Conservation (phyloP, 805 yeast genomes). For the Wickerhamomyces chaumierensis region DNA sequence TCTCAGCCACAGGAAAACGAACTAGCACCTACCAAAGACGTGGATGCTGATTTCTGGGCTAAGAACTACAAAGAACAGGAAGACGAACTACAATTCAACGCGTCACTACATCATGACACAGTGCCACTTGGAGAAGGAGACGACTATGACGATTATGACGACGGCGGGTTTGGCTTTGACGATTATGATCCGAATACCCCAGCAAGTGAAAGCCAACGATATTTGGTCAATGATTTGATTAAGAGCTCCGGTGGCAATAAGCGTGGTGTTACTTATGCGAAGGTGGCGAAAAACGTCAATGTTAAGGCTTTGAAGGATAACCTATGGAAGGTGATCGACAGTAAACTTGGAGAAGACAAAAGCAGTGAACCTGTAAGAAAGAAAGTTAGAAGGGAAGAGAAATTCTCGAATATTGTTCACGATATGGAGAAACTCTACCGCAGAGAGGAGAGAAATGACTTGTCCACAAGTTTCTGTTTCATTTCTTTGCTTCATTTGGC, state of each 20-base stretch:
- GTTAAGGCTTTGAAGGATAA: slow-evolving; percentile 63
- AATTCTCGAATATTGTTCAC: slow-evolving; percentile 36
- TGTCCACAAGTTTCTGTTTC: slow-evolving; percentile 79
- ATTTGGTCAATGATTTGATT: slow-evolving; percentile 18
- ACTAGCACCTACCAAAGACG: slow-evolving; percentile 17
- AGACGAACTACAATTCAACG: slow-evolving; percentile 23
- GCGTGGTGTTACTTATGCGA: slow-evolving; percentile 46
- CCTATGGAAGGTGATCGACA: slow-evolving; percentile 49
- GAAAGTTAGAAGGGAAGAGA: slow-evolving; percentile 3
- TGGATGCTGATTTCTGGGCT: slow-evolving; percentile 71
- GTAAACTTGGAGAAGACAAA: not conserved
- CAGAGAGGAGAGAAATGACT: slow-evolving; percentile 44
- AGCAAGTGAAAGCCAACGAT: slow-evolving; percentile 8
- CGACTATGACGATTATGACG: slow-evolving; percentile 20
- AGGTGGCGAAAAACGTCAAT: slow-evolving; percentile 71
- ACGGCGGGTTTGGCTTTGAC: slow-evolving; percentile 19
- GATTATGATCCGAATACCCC: slow-evolving; percentile 5
- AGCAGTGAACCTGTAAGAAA: not conserved
- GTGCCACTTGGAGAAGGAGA: slow-evolving; percentile 13
- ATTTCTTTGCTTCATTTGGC: slow-evolving; percentile 78
- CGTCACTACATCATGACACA: not conserved
- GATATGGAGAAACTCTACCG: slow-evolving; percentile 43
- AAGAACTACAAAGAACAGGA: slow-evolving; percentile 37
- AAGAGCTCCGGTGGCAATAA: slow-evolving; percentile 15
- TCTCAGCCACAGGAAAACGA: slow-evolving; percentile 12